Percentiles rank a stretch among this genome's conserved stretches.
These are phyloP conservation scores for Symmetrospora coprosmae DNA, from an alignment of 768 basidiomycete genomes.

Conservation along the genomic window DNA sequence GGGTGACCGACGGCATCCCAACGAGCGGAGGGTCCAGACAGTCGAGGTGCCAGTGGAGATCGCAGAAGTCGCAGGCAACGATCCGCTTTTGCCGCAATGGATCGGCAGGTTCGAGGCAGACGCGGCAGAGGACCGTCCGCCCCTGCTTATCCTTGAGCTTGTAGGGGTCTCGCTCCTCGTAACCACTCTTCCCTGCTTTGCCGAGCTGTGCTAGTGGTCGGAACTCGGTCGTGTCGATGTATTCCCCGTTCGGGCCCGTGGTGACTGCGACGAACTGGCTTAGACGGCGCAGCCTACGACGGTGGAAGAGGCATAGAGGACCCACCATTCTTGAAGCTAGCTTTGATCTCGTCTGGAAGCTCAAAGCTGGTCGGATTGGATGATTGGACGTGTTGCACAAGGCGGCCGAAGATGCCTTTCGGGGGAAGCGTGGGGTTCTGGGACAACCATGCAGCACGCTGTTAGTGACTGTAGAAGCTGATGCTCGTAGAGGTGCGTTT, in stretches of 20 bases:
- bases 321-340: conserved; percentile 31
- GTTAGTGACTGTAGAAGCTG: background rate
- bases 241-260: conserved; percentile 63
- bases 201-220: conserved; percentile 14
- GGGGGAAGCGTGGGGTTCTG: conserved; percentile 25
- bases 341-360: conserved; percentile 26
- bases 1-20: conserved; percentile 66
- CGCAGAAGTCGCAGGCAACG: conserved; percentile 88
- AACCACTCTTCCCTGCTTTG: conserved; percentile 48
- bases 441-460: background rate
- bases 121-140: conserved; percentile 72
- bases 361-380: conserved; percentile 31
- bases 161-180: conserved; percentile 81
- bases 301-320: background rate
- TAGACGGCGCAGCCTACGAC: background rate
- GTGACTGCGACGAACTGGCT: conserved; percentile 46
- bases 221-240: conserved; percentile 47
- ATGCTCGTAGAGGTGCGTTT: background rate
- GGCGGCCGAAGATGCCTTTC: conserved; percentile 24
- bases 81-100: conserved; percentile 47
- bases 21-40: conserved; percentile 82
- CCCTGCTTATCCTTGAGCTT: conserved; percentile 74
- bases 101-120: conserved; percentile 62
- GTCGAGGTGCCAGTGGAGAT: conserved; percentile 89
- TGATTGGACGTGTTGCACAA: conserved; percentile 25